Base-by-base conservation (phyloP, 306 rosid species). In the Astragalus membranaceus region DNA sequence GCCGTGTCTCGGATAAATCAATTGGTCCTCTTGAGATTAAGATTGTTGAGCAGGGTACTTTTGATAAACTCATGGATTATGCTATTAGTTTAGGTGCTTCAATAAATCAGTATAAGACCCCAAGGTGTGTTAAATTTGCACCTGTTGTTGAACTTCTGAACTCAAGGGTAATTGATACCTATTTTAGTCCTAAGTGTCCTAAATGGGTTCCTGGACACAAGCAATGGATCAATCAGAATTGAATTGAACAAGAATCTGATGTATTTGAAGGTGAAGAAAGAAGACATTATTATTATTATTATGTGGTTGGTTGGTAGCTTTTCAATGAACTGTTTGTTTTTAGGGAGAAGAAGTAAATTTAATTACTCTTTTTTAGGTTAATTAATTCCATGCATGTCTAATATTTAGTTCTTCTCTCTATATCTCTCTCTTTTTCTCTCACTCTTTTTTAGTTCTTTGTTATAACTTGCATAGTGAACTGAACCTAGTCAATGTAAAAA, bases 61-160 rank as follows among this genome's bases (percentile, higher is more conserved):
- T 94, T 68, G 99, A 94, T 46, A 94, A 94, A 80, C 89, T 94
- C 8, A 94, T 94, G 99, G 99, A 94, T 44, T 94, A 81, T 81
- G 97, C 97, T 5, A 94, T 94, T 36, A 91, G 99, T 70, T 69
- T 91, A 67, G 99, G 99, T 16, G 97, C 99, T 17, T 94, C 99
- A 2, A 94, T 94, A 14, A 94, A 94, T 33, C 98, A 94, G 80
- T 94, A 94, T 72, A 94, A 94, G 75, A 84, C 98, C 2, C 98
- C 98, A 17, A 85, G 98, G 75, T 94, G 98, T 67, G 98, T 94
- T 5, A 94, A 94, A 30, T 88, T 81, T 78, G 89, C 84, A 70
- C 97, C 99, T 63, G 88, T 94, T 68, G 87, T 94, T 13, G 92
- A 90, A 60, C 96, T 94, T 12, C 69, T 94, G 92, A 86, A 86